Evolutionary conservation across 208 protist species (phyloP), one percentile per base, ranked within the genome.

Genomic region (Balamuthia mandrillaris): DNA sequence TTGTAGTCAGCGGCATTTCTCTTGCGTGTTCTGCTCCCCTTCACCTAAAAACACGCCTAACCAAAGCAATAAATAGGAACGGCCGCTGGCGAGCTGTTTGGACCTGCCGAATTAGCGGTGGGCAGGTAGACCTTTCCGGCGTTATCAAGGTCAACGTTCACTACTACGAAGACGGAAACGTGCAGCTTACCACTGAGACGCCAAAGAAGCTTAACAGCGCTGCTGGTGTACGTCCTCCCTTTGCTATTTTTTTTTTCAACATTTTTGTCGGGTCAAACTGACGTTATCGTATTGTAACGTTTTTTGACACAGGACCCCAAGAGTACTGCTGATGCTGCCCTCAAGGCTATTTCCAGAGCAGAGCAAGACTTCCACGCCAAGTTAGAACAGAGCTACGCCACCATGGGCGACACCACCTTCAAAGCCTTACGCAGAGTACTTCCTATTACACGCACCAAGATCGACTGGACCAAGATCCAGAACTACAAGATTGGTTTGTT

Each of bases 121-220:
- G 85, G 41, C 60, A 85, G 24, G 85, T 81, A 0, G 68, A 82
- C n/a, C 16, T 89, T 3, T 88, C 78, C n/a, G 91, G 89, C 42
- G 79, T 83, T 44, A 27, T 92, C 24, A 68, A 88, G 47, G 77
- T 92, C 42, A 85, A 90, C 37, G 91, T 93, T 49, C 92, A 94
- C 85, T 94, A 92, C 85, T 94, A 92, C 66, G 92, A 94, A 70
- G 92, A 93, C 81, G 92, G 92, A 74, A 94, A 94, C 65, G 92
- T 94, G 10, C 92, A 94, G 84, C 81, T 94, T 10, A 88, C 87
- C 14, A 89, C 92, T 16, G 47, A 75, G 31, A 87, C 90, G n/a
- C 54, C 37, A 24, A 84, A 86, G 41, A 85, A 87, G 42, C 52
- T 86, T 45, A 84, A 52, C 27, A 68, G 47, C 68, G 49, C n/a